Evolutionary conservation across 768 basidiomycete genomes (phyloP).

Genomic region (Chlorophyllum brunneum): DNA sequence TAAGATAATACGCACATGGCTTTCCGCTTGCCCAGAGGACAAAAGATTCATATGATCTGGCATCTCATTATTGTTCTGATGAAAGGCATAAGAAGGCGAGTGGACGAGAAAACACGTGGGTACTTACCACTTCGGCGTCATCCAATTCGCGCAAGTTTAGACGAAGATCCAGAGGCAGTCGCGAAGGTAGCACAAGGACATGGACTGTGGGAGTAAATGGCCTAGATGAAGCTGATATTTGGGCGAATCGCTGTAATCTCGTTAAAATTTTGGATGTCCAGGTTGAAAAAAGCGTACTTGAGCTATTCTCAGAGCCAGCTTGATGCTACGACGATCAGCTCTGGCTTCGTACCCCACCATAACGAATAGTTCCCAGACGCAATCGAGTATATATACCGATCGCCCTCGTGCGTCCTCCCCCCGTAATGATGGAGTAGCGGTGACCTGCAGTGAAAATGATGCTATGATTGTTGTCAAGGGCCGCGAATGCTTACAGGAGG

Average conservation of each 20-base stretch:
- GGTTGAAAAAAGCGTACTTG: slow-evolving; percentile 34
- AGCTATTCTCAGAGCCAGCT: slow-evolving; percentile 54
- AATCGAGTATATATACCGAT: slow-evolving; percentile 67
- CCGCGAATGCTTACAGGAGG: slow-evolving; percentile 33
- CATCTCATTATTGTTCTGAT: slow-evolving; percentile 47
- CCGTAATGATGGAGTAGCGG: slow-evolving; percentile 39
- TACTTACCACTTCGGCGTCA: slow-evolving; percentile 53
- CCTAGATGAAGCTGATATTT: slow-evolving; percentile 42
- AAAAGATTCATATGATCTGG: slow-evolving; percentile 82
- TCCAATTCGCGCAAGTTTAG: slow-evolving; percentile 68
- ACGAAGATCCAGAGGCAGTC: slow-evolving; percentile 67
- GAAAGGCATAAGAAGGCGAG: slow-evolving; percentile 12
- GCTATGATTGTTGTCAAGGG: not conserved
- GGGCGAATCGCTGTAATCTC: slow-evolving; percentile 47
- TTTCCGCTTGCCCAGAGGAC: slow-evolving; percentile 48
- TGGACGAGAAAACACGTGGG: slow-evolving; percentile 1
- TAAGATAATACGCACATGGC: slow-evolving; percentile 46
- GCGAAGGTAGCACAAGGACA: slow-evolving; percentile 68
- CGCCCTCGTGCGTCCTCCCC: slow-evolving; percentile 32
- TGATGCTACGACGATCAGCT: slow-evolving; percentile 54
- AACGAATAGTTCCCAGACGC: slow-evolving; percentile 77
- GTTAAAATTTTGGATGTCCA: not conserved
- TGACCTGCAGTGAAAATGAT: slow-evolving; percentile 36
- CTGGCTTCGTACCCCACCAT: slow-evolving; percentile 68
- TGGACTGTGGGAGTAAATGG: slow-evolving; percentile 77